Percentiles rank a stretch among this genome's conserved stretches.
phyloP scores from a whole-genome alignment of 768 basidiomycete species.

The Dacryopinax spathularia region DNA sequence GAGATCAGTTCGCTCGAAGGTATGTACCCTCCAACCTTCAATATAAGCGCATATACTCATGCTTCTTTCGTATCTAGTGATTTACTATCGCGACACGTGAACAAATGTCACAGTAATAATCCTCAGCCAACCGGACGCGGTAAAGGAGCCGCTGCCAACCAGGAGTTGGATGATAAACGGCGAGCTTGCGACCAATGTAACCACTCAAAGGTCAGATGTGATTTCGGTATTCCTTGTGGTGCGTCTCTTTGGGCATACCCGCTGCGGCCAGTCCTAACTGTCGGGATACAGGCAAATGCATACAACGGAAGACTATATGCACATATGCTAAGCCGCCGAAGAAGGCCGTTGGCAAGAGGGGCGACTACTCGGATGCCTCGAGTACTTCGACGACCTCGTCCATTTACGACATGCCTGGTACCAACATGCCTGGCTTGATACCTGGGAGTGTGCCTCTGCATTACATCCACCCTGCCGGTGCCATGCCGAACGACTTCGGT shows the following conservation, averaged over 20 bases:
- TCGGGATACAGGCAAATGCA: constrained; percentile 5
- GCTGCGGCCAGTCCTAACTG: not conserved
- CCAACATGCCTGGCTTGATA: not conserved
- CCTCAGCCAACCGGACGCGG: constrained; percentile 8
- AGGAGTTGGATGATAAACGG: constrained; percentile 2
- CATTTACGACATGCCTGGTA: not conserved
- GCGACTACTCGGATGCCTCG: constrained; percentile 1
- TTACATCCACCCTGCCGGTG: not conserved
- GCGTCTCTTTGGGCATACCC: not conserved
- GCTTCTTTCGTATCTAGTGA: constrained; percentile 35
- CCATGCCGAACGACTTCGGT: constrained; percentile 1
- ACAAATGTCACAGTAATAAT: constrained; percentile 77
- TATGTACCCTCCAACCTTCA: constrained; percentile 19
- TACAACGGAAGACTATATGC: constrained; percentile 6
- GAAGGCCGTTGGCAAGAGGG: not conserved
- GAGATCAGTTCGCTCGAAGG: constrained; percentile 83
- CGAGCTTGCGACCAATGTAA: constrained; percentile 71
- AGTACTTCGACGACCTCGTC: not conserved
- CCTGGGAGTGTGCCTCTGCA: not conserved
- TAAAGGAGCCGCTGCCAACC: constrained; percentile 3
- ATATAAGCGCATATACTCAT: constrained; percentile 1
- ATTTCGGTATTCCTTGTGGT: constrained; percentile 12
- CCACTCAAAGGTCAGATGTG: constrained; percentile 37
- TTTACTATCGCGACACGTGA: constrained; percentile 70
- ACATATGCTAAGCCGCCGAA: constrained; percentile 5